Base-by-base conservation (phyloP, 1,139 yeast species). In the Pichia sp. region DNA sequence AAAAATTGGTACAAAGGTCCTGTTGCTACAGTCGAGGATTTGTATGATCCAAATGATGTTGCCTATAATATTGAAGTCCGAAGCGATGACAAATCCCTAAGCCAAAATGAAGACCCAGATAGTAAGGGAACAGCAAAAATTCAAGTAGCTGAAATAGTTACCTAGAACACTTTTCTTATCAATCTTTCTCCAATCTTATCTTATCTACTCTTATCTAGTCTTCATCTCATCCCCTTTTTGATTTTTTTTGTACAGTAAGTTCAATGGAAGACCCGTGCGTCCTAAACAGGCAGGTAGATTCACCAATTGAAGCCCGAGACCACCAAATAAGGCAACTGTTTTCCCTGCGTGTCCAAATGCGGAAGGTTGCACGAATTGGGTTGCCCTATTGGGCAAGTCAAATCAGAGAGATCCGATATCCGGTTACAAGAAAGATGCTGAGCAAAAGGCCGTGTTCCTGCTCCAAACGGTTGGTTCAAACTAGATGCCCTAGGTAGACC, bases 1-100 rank as follows among this genome's bases (percentile, higher is more conserved):
- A 49, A 38, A 22, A 54, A 57, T 15, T 59, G 63, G 63, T 60
- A 56, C 48, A 45, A 38, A 32, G 64, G 64, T 35, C 64, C 64
- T 8, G 47, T 58, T 12, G 31, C 48, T 31, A 59, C 52, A 39
- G 48, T 59, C 35, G 62, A 55, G 44, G 59, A 50, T 25, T 45
- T 38, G 15, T 28, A 41, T 19, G 36, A 34, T 34, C 14, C 15
- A 4, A 21, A 18, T 30, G 32, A 28, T 7, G n/a, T 28, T 7
- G 9, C 15, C 9, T 21, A 38, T n/a, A 14, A 21, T 10, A 28
- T 26, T 26, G 33, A 38, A 28, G 22, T 26, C n/a, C 18, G n/a
- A n/a, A 31, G 19, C 14, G 31, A 14, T n/a, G 20, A 24, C 23
- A 19, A 20, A 24, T n/a, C 14, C 15, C 28, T 9, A 25, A 6